These are phyloP conservation scores for Manihot esculenta DNA, from an alignment of 441 rosid species.

Conservation along the genomic window DNA sequence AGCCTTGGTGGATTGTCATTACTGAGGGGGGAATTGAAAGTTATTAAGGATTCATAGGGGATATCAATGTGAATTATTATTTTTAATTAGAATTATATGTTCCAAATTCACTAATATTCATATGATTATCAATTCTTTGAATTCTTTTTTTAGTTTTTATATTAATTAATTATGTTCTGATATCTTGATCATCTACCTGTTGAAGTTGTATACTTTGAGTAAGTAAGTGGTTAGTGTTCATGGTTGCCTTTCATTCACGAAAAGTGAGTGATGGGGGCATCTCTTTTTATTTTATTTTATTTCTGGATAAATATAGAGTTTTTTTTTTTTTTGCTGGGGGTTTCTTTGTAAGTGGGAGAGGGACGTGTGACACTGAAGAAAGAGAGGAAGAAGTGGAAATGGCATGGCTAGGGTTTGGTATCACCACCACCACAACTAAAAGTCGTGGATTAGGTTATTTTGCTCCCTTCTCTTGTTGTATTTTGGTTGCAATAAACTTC, in stretches of 20 bases:
- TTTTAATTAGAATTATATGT: constrained; percentile 10
- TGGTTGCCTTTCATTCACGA: constrained; percentile 88
- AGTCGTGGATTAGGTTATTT: constrained; percentile 79
- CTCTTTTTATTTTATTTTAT: constrained; percentile 24
- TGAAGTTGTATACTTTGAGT: constrained; percentile 69
- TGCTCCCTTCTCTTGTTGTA: no score
- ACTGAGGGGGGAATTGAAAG: constrained; percentile 29
- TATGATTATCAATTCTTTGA: constrained; percentile 31
- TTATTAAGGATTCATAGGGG: constrained; percentile 5
- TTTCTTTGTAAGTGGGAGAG: constrained; percentile 18
- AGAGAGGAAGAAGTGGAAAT: constrained; percentile 19
- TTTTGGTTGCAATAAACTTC: constrained; percentile 23
- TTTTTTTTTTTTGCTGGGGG: not conserved
- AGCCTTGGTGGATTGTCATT: constrained; percentile 84
- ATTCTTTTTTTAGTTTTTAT: not conserved
- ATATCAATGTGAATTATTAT: constrained; percentile 43
- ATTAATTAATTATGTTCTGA: not conserved
- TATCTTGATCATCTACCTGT: constrained; percentile 44
- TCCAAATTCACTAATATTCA: constrained; percentile 16
- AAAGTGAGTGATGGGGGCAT: constrained; percentile 68
- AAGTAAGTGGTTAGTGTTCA: constrained; percentile 67
- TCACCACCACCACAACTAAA: constrained; percentile 47
- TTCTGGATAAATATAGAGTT: no score
- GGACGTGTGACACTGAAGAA: constrained; percentile 20
- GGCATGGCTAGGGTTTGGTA: constrained; percentile 46